These are phyloP conservation scores for Solanum sitiens DNA, from an alignment of 257 asterid species.

Conservation along the genomic window DNA sequence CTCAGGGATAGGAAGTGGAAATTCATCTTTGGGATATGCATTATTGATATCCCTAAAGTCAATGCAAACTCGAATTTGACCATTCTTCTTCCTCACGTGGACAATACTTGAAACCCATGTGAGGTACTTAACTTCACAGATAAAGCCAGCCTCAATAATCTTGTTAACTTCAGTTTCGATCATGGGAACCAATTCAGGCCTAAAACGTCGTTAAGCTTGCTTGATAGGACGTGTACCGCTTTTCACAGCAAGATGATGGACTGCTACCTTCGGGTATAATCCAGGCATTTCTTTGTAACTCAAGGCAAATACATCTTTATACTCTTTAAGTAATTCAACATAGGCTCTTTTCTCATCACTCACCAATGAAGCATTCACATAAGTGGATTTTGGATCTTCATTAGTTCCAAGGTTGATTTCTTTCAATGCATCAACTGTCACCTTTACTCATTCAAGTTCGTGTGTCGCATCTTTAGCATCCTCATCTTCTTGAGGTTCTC, in stretches of 20 bases:
- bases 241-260: neutral
- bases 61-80: neutral
- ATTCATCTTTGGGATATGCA: neutral
- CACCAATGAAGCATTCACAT: neutral
- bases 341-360: neutral
- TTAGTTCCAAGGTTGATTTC: neutral
- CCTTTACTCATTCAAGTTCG: neutral
- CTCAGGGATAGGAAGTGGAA: neutral
- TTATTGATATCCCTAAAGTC: neutral
- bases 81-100: neutral
- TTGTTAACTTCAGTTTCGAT: neutral
- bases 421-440: neutral
- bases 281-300: neutral
- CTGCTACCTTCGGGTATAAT: neutral
- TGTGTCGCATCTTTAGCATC: neutral
- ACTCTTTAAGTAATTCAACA: neutral
- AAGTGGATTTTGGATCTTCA: neutral
- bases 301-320: neutral
- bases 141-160: neutral
- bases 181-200: neutral
- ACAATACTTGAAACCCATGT: neutral
- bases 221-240: neutral
- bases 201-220: neutral
- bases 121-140: neutral
- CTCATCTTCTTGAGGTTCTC: neutral